Evolutionary conservation across 495 filamentous ascomycete genomes (phyloP).

Genomic region (Cetradonia linearis): DNA sequence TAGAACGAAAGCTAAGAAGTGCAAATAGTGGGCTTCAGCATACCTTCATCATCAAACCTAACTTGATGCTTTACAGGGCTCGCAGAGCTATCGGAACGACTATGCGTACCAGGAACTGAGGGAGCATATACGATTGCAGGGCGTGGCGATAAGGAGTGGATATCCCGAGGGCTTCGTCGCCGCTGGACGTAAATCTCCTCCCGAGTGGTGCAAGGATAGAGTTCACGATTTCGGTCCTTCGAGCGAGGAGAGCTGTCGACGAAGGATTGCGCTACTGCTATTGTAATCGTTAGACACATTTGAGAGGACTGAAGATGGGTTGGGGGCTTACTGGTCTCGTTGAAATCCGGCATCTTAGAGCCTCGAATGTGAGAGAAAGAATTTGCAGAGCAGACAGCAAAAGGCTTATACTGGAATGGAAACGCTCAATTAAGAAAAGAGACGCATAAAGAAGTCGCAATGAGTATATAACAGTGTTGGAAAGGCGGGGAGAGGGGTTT

Average conservation of each 20-base stretch:
- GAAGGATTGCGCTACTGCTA: neutral
- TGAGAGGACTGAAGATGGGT: neutral
- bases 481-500: neutral
- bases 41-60: neutral
- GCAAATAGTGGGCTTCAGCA: neutral
- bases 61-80: neutral
- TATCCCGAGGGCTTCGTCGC: neutral
- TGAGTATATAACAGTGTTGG: neutral
- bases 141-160: neutral
- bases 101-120: neutral
- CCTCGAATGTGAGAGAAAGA: neutral
- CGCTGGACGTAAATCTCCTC: neutral
- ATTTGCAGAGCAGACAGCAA: neutral
- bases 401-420: neutral
- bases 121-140: conserved; percentile 1
- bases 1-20: neutral
- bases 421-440: neutral
- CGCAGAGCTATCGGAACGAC: neutral
- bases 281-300: neutral
- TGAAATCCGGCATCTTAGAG: neutral
- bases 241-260: neutral
- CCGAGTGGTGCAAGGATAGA: neutral
- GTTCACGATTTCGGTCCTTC: neutral
- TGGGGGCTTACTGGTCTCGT: neutral
- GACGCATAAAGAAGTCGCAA: neutral